These are phyloP conservation scores for Diaporthe vexans DNA, from an alignment of 2,329 filamentous ascomycete genomes.

Conservation along the genomic window DNA sequence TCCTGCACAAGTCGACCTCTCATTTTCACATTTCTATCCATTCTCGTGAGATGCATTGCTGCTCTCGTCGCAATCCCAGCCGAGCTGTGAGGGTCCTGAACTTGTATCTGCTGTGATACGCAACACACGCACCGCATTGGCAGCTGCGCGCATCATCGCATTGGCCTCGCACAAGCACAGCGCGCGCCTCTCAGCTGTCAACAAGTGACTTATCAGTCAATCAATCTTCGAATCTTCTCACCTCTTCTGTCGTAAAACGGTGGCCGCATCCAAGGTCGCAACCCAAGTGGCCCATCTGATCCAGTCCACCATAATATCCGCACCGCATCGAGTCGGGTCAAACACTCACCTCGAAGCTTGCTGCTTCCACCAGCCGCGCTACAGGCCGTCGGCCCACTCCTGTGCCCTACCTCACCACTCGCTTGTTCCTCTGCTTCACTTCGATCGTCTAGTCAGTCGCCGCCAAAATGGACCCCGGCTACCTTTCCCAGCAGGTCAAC, in stretches of 20 bases:
- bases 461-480: constrained; percentile 84
- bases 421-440: constrained; percentile 33
- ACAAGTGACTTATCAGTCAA: constrained; percentile 20
- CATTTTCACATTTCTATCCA: constrained; percentile 19
- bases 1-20: constrained; percentile 19
- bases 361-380: constrained; percentile 12
- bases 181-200: constrained; percentile 37
- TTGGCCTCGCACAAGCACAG: constrained; percentile 14
- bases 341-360: constrained; percentile 18
- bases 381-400: constrained; percentile 20
- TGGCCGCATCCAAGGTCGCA: constrained; percentile 10
- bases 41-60: constrained; percentile 39
- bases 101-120: constrained; percentile 36
- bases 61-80: constrained; percentile 32
- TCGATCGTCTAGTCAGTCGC: constrained; percentile 19
- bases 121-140: constrained; percentile 25
- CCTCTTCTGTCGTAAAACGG: constrained; percentile 38
- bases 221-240: background rate
- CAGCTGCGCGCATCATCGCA: background rate
- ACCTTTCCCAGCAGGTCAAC: constrained; percentile 94
- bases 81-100: constrained; percentile 35
- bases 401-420: constrained; percentile 29
- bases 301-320: constrained; percentile 6
- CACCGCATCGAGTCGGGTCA: constrained; percentile 6
- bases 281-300: constrained; percentile 29